phyloP scores from a whole-genome alignment of 768 basidiomycete species.

The Boletales sp. region DNA sequence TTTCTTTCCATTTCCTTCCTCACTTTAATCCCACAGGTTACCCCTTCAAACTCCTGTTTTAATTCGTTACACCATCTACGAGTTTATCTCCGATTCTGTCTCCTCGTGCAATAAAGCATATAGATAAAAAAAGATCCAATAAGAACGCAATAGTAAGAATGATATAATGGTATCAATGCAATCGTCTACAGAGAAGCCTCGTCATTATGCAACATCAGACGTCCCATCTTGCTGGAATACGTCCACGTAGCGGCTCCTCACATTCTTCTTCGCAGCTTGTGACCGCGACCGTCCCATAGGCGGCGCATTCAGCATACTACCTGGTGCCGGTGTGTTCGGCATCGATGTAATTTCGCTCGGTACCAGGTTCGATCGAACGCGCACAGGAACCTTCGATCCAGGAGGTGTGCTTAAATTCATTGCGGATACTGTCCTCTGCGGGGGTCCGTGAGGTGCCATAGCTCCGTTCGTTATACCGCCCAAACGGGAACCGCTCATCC shows the following conservation, averaged over 20 bases:
- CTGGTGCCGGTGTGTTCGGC: slow-evolving; percentile 29
- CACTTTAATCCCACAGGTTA: slow-evolving; percentile 47
- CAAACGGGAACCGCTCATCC: slow-evolving; percentile 37
- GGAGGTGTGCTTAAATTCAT: slow-evolving; percentile 56
- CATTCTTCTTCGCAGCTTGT: slow-evolving; percentile 64
- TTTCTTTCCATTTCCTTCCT: background rate
- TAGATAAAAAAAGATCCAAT: slow-evolving; percentile 23
- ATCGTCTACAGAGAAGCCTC: background rate
- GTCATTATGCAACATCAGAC: slow-evolving; percentile 12
- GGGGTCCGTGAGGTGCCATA: slow-evolving; percentile 14
- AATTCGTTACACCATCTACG: slow-evolving; percentile 14
- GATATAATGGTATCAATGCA: slow-evolving; percentile 18
- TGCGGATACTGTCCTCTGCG: slow-evolving; percentile 56
- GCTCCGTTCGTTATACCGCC: slow-evolving; percentile 27
- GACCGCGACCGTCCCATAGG: slow-evolving; percentile 52
- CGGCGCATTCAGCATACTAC: slow-evolving; percentile 24
- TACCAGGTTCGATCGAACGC: slow-evolving; percentile 63
- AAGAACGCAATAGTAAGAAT: slow-evolving; percentile 11
- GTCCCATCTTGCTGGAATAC: slow-evolving; percentile 65
- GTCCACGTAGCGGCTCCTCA: slow-evolving; percentile 85
- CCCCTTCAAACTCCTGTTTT: slow-evolving; percentile 76
- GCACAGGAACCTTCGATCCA: slow-evolving; percentile 48
- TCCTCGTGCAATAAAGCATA: slow-evolving; percentile 8
- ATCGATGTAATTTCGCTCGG: slow-evolving; percentile 42
- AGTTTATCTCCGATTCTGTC: too few relatives aligned